These are phyloP conservation scores for Protomyces lactucae-debilis DNA, from an alignment of 1,139 yeast genomes.

Conservation along the genomic window DNA sequence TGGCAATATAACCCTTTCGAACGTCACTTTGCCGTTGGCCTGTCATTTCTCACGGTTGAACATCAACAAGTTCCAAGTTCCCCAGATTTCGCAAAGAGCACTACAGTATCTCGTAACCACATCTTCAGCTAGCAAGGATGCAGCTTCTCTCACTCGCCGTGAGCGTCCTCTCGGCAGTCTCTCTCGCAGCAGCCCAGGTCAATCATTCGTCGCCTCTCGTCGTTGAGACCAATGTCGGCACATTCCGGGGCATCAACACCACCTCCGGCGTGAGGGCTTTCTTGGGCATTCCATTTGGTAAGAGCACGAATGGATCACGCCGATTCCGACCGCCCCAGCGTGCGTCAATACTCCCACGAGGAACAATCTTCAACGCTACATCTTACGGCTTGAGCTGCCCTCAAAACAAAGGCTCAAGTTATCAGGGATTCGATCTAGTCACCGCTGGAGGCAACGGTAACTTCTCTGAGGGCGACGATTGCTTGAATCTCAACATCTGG, in stretches of 20 bases:
- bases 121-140: background rate
- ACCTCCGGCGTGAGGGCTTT: constrained; percentile 8
- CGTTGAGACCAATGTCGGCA: constrained; percentile 15
- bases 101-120: no score
- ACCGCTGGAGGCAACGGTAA: constrained; percentile 12
- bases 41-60: no score
- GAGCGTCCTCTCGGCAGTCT: background rate
- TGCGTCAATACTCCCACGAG: constrained; percentile 1
- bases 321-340: constrained; percentile 22
- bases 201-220: constrained; percentile 1
- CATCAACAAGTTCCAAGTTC: no score
- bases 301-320: constrained; percentile 9
- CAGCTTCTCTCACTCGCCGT: background rate
- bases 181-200: background rate
- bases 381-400: constrained; percentile 19
- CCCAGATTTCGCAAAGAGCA: no score
- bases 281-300: constrained; percentile 19
- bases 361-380: constrained; percentile 10
- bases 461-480: constrained; percentile 24
- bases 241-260: constrained; percentile 1
- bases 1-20: no score
- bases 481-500: constrained; percentile 23
- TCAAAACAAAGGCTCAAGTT: constrained; percentile 12
- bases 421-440: constrained; percentile 13
- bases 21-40: no score